phyloP scores from a whole-genome alignment of 441 rosid genomes.

The Melastoma candidum region DNA sequence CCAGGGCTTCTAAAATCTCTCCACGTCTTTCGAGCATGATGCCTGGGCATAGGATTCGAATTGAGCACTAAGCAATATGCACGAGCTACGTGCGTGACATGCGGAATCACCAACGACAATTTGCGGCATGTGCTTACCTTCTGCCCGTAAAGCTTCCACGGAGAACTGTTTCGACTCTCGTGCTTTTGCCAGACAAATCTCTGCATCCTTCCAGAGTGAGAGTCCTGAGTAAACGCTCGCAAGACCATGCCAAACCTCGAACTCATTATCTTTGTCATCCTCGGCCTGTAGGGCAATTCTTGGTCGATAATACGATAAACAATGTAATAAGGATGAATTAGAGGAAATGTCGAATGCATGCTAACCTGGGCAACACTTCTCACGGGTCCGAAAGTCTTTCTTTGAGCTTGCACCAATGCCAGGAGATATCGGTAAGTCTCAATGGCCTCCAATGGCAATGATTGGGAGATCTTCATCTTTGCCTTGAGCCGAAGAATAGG shows the following conservation, averaged over 20 bases:
- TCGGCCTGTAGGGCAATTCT: too few species aligned
- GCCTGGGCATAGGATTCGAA: constrained; percentile 26
- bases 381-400: constrained; percentile 63
- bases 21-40: constrained; percentile 60
- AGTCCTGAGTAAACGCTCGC: constrained; percentile 77
- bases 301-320: too few species aligned
- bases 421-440: constrained; percentile 81
- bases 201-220: constrained; percentile 84
- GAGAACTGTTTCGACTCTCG: constrained; percentile 65
- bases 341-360: too few species aligned
- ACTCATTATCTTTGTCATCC: constrained; percentile 35
- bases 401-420: constrained; percentile 87
- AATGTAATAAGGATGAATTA: too few species aligned
- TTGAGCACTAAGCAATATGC: too few species aligned
- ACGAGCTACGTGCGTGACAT: too few species aligned
- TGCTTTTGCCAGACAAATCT: constrained; percentile 69
- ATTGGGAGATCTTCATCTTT: constrained; percentile 60
- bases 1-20: constrained; percentile 32
- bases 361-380: constrained; percentile 45
- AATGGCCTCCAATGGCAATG: constrained; percentile 62
- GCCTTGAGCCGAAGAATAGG: constrained; percentile 76
- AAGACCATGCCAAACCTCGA: constrained; percentile 92
- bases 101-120: background rate
- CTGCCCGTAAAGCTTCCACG: constrained; percentile 57
- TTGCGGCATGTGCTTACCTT: constrained; percentile 37